Evolutionary conservation across 2,329 filamentous ascomycete genomes (phyloP), one percentile per base, ranked within the genome.

Genomic region (Colletotrichum sp.): DNA sequence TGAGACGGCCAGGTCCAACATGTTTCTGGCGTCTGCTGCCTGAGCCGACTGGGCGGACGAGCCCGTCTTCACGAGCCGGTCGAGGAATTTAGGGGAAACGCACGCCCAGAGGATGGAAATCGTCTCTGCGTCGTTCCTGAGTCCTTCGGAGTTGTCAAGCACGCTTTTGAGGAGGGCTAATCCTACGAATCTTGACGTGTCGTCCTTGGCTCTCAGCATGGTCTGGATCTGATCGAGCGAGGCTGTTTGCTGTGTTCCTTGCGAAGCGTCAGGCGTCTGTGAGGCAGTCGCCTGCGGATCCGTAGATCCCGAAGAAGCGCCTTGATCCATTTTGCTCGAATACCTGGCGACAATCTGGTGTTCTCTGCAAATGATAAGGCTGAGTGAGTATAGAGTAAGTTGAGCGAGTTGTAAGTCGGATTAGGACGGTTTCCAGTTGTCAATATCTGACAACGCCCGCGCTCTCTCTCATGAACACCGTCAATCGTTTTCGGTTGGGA

Each of bases 161-260:
- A 92, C 82, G n/a, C 90, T 89, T 78, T 91, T 93, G 65, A 94
- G 86, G 27, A 94, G 85, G 2, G 91, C 90, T 27, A 94, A 84
- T 9, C 91, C 92, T 51, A 93, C 91, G 76, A 94, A 93, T 78
- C 90, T 88, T 24, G 91, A 90, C 1, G 92, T 94, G 79, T 94
- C 92, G 79, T 93, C 88, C 74, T 90, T 91, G 68, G 89, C 82
- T 68, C 85, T 84, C 38, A 94, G 86, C 4, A 93, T 86, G 2
- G 84, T 78, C 76, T 90, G 84, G 67, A 93, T 87, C 77, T 89
- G 89, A 65, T 87, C 82, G 66, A 90, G 84, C 69, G 69, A 78
- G 80, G 47, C 69, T 34, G 63, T 64, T 57, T 57, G 63, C 34
- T 69, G 71, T 8, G 71, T 66, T 9, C 54, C 54, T 68, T 69